Evolutionary conservation across 2,329 filamentous ascomycete genomes (phyloP).

Genomic region (Dactylellina sp.): DNA sequence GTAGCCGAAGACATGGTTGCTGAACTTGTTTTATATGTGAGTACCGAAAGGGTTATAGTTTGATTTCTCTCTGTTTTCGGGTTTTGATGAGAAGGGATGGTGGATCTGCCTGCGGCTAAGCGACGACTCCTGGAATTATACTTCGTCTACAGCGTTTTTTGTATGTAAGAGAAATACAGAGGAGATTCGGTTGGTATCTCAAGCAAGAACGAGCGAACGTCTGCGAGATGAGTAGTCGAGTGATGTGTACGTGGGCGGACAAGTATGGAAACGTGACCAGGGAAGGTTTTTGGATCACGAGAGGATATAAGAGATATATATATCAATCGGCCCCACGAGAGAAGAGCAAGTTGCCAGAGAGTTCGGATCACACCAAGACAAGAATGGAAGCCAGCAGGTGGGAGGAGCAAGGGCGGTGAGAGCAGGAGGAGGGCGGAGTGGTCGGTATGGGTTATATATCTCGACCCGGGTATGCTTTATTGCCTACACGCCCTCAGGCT

Average conservation of each 20-base stretch:
- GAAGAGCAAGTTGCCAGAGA: slow-evolving; percentile 13
- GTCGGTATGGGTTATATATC: slow-evolving; percentile 32
- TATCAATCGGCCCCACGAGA: slow-evolving; percentile 16
- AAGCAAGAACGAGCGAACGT: slow-evolving; percentile 56
- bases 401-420: slow-evolving; percentile 1
- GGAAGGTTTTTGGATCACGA: slow-evolving; percentile 26
- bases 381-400: not conserved
- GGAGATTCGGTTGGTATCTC: slow-evolving; percentile 49
- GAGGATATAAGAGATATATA: slow-evolving; percentile 28
- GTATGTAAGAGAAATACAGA: slow-evolving; percentile 20
- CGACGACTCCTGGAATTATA: slow-evolving; percentile 33
- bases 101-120: slow-evolving; percentile 5
- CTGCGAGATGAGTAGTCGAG: slow-evolving; percentile 39
- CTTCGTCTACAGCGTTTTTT: not conserved
- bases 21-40: not conserved
- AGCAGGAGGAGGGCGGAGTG: not conserved
- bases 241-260: not conserved
- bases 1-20: slow-evolving; percentile 14
- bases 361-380: slow-evolving; percentile 32
- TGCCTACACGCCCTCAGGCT: too few relatives aligned
- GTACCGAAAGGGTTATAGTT: slow-evolving; percentile 7
- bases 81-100: slow-evolving; percentile 3
- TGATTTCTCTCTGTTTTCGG: not conserved
- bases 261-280: slow-evolving; percentile 20
- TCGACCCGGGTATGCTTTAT: slow-evolving; percentile 19